Evolutionary conservation across 257 asterid genomes (phyloP).

Genomic region (Nicotiana noctiflora): DNA sequence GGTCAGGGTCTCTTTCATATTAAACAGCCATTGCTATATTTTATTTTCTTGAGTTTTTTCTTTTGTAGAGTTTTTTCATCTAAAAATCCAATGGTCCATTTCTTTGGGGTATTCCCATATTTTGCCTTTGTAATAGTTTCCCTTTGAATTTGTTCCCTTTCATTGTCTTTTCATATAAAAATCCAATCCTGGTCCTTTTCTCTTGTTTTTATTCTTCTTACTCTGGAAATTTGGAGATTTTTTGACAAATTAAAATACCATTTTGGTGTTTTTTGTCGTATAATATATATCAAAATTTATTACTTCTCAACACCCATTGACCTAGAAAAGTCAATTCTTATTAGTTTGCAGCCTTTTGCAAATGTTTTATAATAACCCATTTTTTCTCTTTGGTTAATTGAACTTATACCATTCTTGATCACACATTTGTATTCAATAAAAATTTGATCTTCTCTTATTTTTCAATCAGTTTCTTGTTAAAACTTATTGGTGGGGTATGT

Average conservation of each 20-base stretch:
- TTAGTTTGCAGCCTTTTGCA: neutral
- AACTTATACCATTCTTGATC: neutral
- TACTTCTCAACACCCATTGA: neutral
- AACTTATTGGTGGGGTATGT: neutral
- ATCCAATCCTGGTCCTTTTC: neutral
- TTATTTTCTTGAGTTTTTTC: neutral
- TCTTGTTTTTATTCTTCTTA: neutral
- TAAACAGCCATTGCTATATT: neutral
- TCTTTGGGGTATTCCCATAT: neutral
- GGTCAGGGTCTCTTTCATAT: neutral
- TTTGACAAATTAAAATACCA: neutral
- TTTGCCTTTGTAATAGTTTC: neutral
- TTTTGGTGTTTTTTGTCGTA: neutral
- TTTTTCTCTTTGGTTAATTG: neutral
- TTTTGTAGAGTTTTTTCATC: neutral
- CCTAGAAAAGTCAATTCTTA: constrained; percentile 1
- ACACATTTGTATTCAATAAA: neutral
- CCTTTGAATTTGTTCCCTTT: neutral
- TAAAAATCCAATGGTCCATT: neutral
- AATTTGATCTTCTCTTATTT: neutral
- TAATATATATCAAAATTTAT: neutral
- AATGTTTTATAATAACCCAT: neutral
- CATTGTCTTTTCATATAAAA: neutral
- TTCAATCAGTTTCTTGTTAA: neutral
- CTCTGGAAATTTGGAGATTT: neutral